Conservation (phyloP, 768 basidiomycete species). For the Myochromella boudieri region DNA sequence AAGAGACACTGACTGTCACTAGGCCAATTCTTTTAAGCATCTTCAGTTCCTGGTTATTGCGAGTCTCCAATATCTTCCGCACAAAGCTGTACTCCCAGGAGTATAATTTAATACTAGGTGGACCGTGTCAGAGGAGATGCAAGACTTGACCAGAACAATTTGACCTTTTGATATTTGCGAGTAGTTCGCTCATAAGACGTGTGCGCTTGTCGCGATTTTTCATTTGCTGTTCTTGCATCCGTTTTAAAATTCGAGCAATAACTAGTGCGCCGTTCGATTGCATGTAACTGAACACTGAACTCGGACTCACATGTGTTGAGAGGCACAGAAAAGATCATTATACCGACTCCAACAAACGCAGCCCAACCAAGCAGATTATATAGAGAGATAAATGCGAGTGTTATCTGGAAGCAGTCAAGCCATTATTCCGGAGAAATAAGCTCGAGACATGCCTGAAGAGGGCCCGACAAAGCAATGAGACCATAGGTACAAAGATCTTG, state of each 20-base stretch:
- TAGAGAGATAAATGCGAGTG: slow-evolving; percentile 84
- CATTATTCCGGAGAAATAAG: not conserved
- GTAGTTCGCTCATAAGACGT: slow-evolving; percentile 88
- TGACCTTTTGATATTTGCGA: slow-evolving; percentile 86
- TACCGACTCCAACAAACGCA: slow-evolving; percentile 83
- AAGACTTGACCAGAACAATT: not conserved
- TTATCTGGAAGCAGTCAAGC: slow-evolving; percentile 49
- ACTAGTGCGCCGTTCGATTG: slow-evolving; percentile 23
- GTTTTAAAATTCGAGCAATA: slow-evolving; percentile 70
- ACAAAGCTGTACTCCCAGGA: slow-evolving; percentile 95
- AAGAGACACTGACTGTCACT: slow-evolving; percentile 49
- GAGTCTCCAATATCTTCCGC: slow-evolving; percentile 70
- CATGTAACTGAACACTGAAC: not conserved
- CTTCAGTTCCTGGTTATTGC: slow-evolving; percentile 80
- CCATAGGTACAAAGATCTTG: slow-evolving; percentile 85
- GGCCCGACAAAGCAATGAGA: slow-evolving; percentile 82
- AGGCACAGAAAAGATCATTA: slow-evolving; percentile 85
- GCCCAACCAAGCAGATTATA: slow-evolving; percentile 92
- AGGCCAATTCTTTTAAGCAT: slow-evolving; percentile 85
- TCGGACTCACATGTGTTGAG: slow-evolving; percentile 54
- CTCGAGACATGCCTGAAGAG: slow-evolving; percentile 73
- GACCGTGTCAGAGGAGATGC: not conserved
- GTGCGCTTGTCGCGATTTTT: slow-evolving; percentile 86
- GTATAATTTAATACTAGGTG: slow-evolving; percentile 82
- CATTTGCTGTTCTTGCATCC: slow-evolving; percentile 88